Conservation (phyloP, 2,329 filamentous ascomycete species). For the Parastagonospora avenae region DNA sequence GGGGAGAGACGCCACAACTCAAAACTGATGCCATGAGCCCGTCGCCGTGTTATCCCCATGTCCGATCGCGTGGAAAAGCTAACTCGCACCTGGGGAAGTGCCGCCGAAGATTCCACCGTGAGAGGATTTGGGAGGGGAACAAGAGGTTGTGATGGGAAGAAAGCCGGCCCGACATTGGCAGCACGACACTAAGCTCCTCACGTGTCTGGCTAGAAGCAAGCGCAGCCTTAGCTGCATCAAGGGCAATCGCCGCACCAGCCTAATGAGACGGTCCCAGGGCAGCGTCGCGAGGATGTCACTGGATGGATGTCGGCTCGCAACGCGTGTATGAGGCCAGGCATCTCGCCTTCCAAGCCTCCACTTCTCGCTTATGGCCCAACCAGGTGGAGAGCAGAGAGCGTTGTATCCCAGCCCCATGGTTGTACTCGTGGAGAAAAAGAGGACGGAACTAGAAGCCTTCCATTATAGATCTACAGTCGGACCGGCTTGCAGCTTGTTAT, state of each 20-base stretch:
- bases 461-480: conserved; percentile 6
- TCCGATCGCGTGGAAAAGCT: conserved; percentile 11
- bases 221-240: conserved; percentile 2
- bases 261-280: background rate
- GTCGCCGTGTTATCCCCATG: conserved; percentile 9
- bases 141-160: conserved; percentile 8
- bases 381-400: background rate
- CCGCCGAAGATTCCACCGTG: conserved; percentile 16
- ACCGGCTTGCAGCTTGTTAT: conserved; percentile 16
- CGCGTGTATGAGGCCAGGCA: background rate
- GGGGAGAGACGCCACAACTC: conserved; percentile 24
- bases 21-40: conserved; percentile 13
- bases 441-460: too few relatives aligned
- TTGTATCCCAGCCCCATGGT: conserved; percentile 12
- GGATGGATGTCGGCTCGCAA: conserved; percentile 21
- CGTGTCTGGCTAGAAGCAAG: background rate
- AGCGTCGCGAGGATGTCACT: conserved; percentile 14
- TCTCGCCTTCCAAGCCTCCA: conserved; percentile 11
- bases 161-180: conserved; percentile 21
- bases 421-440: background rate
- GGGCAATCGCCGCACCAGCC: background rate
- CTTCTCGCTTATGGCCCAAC: conserved; percentile 13
- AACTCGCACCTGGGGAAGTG: conserved; percentile 22
- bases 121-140: conserved; percentile 1
- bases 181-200: background rate